These are phyloP conservation scores for Xylaria bambusicola DNA, from an alignment of 495 filamentous ascomycete genomes.

Conservation along the genomic window DNA sequence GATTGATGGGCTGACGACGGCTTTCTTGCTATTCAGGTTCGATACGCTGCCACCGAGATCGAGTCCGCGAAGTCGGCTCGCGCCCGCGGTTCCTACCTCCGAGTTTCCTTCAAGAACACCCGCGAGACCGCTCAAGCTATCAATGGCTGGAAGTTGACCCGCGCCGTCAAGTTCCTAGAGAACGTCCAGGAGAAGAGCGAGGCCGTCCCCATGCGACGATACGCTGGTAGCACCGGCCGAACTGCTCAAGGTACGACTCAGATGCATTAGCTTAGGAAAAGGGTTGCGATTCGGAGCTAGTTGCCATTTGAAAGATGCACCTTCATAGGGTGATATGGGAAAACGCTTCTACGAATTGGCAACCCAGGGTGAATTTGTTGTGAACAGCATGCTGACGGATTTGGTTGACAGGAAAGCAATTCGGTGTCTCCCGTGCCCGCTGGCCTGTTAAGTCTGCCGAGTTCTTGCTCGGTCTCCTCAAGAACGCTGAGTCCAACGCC, in stretches of 20 bases:
- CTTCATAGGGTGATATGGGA: not conserved
- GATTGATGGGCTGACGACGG: conserved; percentile 13
- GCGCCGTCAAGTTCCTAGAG: conserved; percentile 91
- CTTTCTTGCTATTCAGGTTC: conserved; percentile 63
- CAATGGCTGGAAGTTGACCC: conserved; percentile 97
- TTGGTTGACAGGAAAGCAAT: conserved; percentile 81
- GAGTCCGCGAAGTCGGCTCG: conserved; percentile 89
- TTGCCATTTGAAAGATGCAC: not conserved
- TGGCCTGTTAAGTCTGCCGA: conserved; percentile 99
- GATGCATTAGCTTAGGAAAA: not conserved
- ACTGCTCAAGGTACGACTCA: conserved; percentile 86
- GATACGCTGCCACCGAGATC: conserved; percentile 94
- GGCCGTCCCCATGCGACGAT: conserved; percentile 95
- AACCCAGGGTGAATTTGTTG: not conserved
- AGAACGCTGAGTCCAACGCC: conserved; percentile 99
- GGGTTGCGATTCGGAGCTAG: not conserved
- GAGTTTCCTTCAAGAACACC: conserved; percentile 99
- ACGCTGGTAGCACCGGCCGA: conserved; percentile 89
- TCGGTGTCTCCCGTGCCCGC: conserved; percentile 93
- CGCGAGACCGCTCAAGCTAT: conserved; percentile 98
- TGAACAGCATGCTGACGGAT: conserved; percentile 30
- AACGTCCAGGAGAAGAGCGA: conserved; percentile 95
- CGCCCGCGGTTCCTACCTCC: conserved; percentile 96
- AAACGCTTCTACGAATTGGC: conserved; percentile 1
- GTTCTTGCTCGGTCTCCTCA: conserved; percentile 94